A percentile compares a stretch with the other conserved stretches of the same genome.
Evolutionary conservation across 805 yeast genomes (phyloP).

Genomic region (Saccharomycopsis fodiens): DNA sequence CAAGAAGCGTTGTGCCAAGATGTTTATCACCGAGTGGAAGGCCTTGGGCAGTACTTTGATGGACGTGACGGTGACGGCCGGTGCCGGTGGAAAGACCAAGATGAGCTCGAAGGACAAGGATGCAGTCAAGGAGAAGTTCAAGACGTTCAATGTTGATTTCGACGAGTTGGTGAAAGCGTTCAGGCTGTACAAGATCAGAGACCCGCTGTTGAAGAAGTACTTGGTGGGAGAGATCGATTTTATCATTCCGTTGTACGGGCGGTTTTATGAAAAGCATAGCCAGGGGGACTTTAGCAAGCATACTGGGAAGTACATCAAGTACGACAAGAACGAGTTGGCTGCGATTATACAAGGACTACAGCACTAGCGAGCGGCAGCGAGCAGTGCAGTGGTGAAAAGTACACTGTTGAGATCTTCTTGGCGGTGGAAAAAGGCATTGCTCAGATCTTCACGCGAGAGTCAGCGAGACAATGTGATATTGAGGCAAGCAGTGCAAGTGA

Average conservation of each 20-base stretch:
- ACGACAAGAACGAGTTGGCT: constrained; percentile 31
- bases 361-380: too few species aligned
- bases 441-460: too few species aligned
- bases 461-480: too few species aligned
- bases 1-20: constrained; percentile 64
- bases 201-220: constrained; percentile 53
- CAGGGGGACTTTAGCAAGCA: constrained; percentile 67
- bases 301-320: constrained; percentile 42
- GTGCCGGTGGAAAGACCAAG: constrained; percentile 29
- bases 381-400: too few species aligned
- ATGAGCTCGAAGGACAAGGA: constrained; percentile 69
- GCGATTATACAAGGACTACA: constrained; percentile 14
- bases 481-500: too few species aligned
- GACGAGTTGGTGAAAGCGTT: constrained; percentile 68
- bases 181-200: constrained; percentile 57
- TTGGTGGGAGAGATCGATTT: constrained; percentile 62
- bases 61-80: constrained; percentile 63
- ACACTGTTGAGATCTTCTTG: too few species aligned
- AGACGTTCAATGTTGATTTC: constrained; percentile 72
- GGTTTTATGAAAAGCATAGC: constrained; percentile 73
- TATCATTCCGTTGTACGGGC: constrained; percentile 75
- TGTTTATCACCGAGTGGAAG: constrained; percentile 76
- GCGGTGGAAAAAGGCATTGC: too few species aligned
- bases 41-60: constrained; percentile 66
- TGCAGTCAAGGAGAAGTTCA: constrained; percentile 74